Evolutionary conservation across 202 grass and related monocot genomes (phyloP), one percentile per base, ranked within the genome.

Genomic region (Panicum virgatum): DNA sequence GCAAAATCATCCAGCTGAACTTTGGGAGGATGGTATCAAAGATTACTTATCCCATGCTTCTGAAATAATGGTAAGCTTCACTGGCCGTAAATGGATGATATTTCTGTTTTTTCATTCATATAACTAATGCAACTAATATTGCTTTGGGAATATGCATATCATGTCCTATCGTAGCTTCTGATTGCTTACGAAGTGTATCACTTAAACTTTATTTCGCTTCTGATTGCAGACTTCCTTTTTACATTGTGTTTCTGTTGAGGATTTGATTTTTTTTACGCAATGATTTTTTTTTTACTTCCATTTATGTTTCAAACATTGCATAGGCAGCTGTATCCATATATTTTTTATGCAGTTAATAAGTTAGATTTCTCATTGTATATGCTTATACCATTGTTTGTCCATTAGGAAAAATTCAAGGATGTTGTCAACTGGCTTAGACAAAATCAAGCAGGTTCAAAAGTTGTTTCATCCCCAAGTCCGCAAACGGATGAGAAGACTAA

Each of bases 351-450:
- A 58, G 57, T 59, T 70, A 63, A 9, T 59, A 45, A 42, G 12
- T 30, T 48, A 43, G 64, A 83, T 68, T 75, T 58, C 13, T 83
- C 48, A 81, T 60, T 42, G 48, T 56, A 30, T 69, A 34, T 42
- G 36, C 9, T 40, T 73, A 20, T 72, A 60, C 44, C 57, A 54
- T 78, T 80, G 62, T 70, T 68, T 73, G 57, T 23, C 76, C 23
- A 20, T 89, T 62, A 98, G 96, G 96, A 95, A 51, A 90, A 90
- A 70, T 98, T 95, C 85, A 98, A 95, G 84, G 96, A 98, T 91
- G 92, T 98, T 61, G 90, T 95, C 75, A 84, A 90, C 86, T 98
- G 96, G 96, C 90, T 98, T 51, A 91, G 69, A 61, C 75, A 86
- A 85, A 95, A 87, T 75, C 82, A 92, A 70, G 83, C 83, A 78